Percentiles rank a stretch among this genome's conserved stretches.
Evolutionary conservation across 2,329 filamentous ascomycete species (phyloP).

Genomic region (Geosmithia putterillii): DNA sequence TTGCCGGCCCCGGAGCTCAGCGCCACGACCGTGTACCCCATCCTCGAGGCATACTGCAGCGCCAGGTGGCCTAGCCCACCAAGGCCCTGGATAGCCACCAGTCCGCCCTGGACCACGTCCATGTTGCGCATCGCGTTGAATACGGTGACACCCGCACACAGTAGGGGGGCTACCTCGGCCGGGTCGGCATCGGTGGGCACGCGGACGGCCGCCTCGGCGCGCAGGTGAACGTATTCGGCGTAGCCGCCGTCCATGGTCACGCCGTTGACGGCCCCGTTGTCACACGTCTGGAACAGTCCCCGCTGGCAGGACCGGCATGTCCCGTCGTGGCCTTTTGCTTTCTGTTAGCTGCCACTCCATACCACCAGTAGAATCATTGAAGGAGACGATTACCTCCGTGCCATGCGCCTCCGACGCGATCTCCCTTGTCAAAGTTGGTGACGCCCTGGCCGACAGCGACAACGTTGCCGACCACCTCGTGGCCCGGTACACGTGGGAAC

Average conservation of each 20-base stretch:
- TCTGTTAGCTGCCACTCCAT: no score
- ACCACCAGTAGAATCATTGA: no score
- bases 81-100: slow-evolving; percentile 53
- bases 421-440: no score
- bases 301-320: slow-evolving; percentile 51
- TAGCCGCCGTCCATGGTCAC: slow-evolving; percentile 55
- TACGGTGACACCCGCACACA: slow-evolving; percentile 54
- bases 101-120: slow-evolving; percentile 34
- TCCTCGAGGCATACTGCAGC: slow-evolving; percentile 61
- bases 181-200: slow-evolving; percentile 41
- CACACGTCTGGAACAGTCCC: slow-evolving; percentile 57
- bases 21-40: slow-evolving; percentile 64
- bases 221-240: slow-evolving; percentile 49
- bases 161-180: slow-evolving; percentile 42
- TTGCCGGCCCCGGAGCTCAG: slow-evolving; percentile 56
- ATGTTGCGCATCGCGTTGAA: slow-evolving; percentile 47
- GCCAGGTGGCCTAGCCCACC: slow-evolving; percentile 69
- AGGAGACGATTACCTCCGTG: no score
- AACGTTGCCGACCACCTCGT: slow-evolving; percentile 52
- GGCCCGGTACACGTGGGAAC: slow-evolving; percentile 54
- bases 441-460: slow-evolving; percentile 49
- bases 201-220: slow-evolving; percentile 45
- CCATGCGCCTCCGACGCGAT: slow-evolving; percentile 44
- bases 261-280: slow-evolving; percentile 51
- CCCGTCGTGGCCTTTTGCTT: slow-evolving; percentile 49